These are phyloP conservation scores for Paramyrothecium roridum DNA, from an alignment of 2,329 filamentous ascomycete genomes.

Conservation along the genomic window DNA sequence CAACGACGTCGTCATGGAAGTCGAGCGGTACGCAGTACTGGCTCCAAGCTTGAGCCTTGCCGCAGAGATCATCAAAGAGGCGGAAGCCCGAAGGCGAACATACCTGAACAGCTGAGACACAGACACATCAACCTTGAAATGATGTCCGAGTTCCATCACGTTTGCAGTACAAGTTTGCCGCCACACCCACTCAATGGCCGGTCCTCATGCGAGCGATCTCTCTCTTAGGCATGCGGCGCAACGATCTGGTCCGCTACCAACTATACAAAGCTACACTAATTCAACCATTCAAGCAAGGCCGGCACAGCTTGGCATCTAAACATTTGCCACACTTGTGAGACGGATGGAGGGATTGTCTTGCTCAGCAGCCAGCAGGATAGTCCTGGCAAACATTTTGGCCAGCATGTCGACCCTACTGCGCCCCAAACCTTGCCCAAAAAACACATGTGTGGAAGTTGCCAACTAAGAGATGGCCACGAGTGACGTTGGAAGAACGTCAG, in stretches of 20 bases:
- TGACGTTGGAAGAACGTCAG: no score
- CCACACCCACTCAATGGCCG: background rate
- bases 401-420: background rate
- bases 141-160: background rate
- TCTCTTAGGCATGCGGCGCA: background rate
- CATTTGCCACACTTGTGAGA: background rate
- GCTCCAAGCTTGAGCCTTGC: conserved; percentile 73
- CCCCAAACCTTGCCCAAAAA: no score
- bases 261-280: background rate
- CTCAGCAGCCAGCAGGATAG: background rate
- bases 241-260: background rate
- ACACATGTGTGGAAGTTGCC: no score
- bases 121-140: conserved; percentile 11
- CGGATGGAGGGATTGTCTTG: background rate
- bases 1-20: conserved; percentile 71
- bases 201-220: background rate
- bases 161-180: background rate
- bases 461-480: no score
- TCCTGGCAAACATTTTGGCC: background rate
- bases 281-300: background rate
- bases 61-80: conserved; percentile 79
- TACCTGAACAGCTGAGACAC: conserved; percentile 49
- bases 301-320: background rate
- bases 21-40: conserved; percentile 70
- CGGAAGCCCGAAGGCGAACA: conserved; percentile 67